Base-by-base conservation (phyloP, 768 basidiomycete genomes). In the Lactarius tabidus region DNA sequence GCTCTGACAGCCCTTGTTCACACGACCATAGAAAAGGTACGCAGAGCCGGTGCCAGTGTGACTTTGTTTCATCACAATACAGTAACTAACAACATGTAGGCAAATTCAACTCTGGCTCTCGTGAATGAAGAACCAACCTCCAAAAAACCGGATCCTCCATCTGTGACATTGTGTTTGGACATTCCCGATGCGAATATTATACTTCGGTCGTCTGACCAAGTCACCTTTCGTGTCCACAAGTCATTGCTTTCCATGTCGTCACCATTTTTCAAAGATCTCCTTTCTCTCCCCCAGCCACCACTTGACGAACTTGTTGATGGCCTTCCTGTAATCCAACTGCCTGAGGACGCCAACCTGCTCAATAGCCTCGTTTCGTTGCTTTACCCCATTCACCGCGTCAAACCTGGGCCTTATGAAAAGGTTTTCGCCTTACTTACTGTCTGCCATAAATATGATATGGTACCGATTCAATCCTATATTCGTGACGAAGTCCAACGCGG, bases 341-440 rank as follows among this genome's bases (percentile, higher is more conserved):
- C 33, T 8, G 33, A 33, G 33, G 8, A 33, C 33, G 33, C 33
- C 33, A 8, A 33, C 33, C 33, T 33, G 8, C 33, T 67, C 1
- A 23, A 58, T 35, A 52, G 54, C 45, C 65, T 67, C 9, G 10
- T 52, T 29, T 45, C 57, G 26, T 36, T 54, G 57, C 45, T 58
- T 17, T 64, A 56, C 41, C 54, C 57, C 28, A 26, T 59, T 35
- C 41, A 31, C 18, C 28, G 43, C 18, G 45, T 48, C n/a, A 33
- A 48, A 33, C 58, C 58, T 2, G 20, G 33, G 4, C 8, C 33
- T 4, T 33, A 33, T 33, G 33, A 33, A n/a, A n/a, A 33, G 33
- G 33, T 8, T 3, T 33, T 33, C 33, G 33, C 33, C 33, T 33
- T 33, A 8, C 33, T 33, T 8, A 4, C 33, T 8, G 33, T 8